Conservation (phyloP, 106 monocot species). For the Dendrobium nobile region DNA sequence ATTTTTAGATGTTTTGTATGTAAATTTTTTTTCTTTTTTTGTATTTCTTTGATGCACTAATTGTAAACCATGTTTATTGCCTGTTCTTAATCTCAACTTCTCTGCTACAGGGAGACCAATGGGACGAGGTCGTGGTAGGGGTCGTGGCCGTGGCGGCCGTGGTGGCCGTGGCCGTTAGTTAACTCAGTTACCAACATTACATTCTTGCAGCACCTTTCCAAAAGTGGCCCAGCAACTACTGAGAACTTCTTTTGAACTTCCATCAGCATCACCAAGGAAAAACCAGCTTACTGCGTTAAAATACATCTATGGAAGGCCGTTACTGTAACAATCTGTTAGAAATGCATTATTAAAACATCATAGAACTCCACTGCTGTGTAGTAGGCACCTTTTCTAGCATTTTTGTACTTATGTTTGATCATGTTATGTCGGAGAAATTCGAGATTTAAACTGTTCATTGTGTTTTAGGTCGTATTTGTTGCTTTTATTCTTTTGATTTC, state of each 20-base stretch:
- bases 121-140: constrained; percentile 74
- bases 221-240: background rate
- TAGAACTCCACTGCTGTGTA: background rate
- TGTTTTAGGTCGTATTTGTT: background rate
- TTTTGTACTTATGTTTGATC: background rate
- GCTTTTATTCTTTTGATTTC: background rate
- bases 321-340: background rate
- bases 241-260: background rate
- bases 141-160: constrained; percentile 46
- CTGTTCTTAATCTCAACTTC: background rate
- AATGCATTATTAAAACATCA: background rate
- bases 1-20: too few relatives aligned
- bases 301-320: background rate
- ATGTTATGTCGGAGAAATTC: background rate
- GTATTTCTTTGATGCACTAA: too few relatives aligned
- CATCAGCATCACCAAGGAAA: background rate
- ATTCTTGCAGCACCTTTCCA: background rate
- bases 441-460: background rate
- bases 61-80: background rate
- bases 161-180: constrained; percentile 2
- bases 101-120: constrained; percentile 41
- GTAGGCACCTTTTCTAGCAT: background rate
- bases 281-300: background rate
- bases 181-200: background rate
- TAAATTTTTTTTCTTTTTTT: too few relatives aligned